Conservation (phyloP, 176 grass and related monocot genomes). For the Carex parvula region DNA sequence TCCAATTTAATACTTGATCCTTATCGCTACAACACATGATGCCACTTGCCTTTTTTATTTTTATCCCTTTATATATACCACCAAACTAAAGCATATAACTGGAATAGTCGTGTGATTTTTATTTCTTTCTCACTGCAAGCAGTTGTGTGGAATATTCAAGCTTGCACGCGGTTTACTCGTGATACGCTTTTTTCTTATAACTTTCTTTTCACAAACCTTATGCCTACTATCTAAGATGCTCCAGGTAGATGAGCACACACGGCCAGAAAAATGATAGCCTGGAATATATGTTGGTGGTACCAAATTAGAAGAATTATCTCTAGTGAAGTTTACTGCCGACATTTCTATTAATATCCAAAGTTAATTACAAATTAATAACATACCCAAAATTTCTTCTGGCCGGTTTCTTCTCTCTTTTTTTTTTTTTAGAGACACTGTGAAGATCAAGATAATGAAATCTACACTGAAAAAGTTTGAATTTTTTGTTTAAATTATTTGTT, state of each 20-base stretch:
- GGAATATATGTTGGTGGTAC: background rate
- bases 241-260: background rate
- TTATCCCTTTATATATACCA: background rate
- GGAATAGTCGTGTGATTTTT: background rate
- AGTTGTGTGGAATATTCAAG: background rate
- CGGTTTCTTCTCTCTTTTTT: no score
- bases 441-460: no score
- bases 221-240: constrained; percentile 4
- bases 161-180: background rate
- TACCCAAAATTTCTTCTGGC: no score
- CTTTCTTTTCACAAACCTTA: background rate
- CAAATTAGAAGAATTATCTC: background rate
- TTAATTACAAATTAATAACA: no score
- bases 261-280: background rate
- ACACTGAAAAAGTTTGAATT: no score
- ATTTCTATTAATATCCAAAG: no score
- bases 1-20: background rate
- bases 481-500: no score
- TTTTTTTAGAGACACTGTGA: no score
- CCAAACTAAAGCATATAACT: background rate
- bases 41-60: background rate
- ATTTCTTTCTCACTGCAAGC: background rate
- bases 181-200: constrained; percentile 11
- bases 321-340: no score
- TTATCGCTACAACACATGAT: background rate